A percentile compares a stretch with the other conserved stretches of the same genome.
phyloP scores from a whole-genome alignment of 805 yeast genomes.

The Candida vartiovaarae region DNA sequence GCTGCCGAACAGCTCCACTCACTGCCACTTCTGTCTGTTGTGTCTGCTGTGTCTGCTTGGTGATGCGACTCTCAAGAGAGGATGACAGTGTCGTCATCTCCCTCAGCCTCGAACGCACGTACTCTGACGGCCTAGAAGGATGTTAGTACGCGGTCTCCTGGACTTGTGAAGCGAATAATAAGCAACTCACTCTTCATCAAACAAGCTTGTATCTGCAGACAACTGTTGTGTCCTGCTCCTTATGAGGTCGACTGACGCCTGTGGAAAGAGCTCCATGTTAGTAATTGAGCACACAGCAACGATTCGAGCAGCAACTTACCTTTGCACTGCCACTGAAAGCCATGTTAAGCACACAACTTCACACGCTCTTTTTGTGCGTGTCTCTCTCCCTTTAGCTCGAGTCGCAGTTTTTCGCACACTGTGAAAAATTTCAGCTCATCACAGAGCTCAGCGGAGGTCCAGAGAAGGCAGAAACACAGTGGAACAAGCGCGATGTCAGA shows the following conservation, averaged over 20 bases:
- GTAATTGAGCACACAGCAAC: neutral
- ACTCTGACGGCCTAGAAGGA: neutral
- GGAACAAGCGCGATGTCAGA: conserved; percentile 7
- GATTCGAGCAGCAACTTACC: conserved; percentile 2
- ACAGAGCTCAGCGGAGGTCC: neutral
- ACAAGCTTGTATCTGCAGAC: conserved; percentile 4
- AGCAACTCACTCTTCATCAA: neutral
- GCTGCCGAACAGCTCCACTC: neutral
- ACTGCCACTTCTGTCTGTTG: neutral
- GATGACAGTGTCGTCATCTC: neutral
- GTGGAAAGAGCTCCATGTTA: neutral
- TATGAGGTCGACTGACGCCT: conserved; percentile 12
- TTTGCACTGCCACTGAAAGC: conserved; percentile 7
- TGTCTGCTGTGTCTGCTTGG: too few species aligned
- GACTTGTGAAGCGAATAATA: too few species aligned
- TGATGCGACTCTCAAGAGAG: too few species aligned
- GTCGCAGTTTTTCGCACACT: neutral
- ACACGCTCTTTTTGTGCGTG: too few species aligned
- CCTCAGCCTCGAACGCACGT: neutral
- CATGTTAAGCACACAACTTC: conserved; percentile 2
- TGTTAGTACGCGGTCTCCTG: neutral
- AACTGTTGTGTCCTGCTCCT: conserved; percentile 9
- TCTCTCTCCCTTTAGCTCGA: too few species aligned
- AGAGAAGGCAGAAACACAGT: too few species aligned
- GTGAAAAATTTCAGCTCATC: conserved; percentile 2